These are phyloP conservation scores for Sclerotiophoma versabilis DNA, from an alignment of 2,329 filamentous ascomycete species.

Conservation along the genomic window DNA sequence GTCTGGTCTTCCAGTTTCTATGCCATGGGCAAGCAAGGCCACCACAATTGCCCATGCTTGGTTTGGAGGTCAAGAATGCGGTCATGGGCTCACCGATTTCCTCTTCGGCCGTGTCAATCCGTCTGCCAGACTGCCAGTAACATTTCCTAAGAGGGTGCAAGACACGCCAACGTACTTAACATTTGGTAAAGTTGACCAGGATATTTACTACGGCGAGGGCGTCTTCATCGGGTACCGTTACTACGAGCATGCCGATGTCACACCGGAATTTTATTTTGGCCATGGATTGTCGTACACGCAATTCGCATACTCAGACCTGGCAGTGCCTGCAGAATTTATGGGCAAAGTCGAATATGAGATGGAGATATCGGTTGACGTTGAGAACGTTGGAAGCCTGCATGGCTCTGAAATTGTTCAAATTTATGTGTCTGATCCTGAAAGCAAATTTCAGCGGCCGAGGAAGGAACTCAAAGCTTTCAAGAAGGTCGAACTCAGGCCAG, in stretches of 20 bases:
- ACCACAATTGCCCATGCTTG: conserved; percentile 80
- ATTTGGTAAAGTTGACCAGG: conserved; percentile 72
- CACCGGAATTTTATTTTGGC: conserved; percentile 81
- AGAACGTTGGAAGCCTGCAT: background rate
- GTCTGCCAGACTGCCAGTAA: conserved; percentile 75
- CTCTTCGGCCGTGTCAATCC: conserved; percentile 77
- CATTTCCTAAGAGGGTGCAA: conserved; percentile 64
- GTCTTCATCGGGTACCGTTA: conserved; percentile 86
- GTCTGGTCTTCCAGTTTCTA: conserved; percentile 77
- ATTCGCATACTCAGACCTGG: conserved; percentile 61
- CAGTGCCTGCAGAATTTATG: conserved; percentile 49
- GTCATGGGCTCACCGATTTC: conserved; percentile 77
- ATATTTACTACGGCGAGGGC: conserved; percentile 74
- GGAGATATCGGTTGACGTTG: background rate
- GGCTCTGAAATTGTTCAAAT: background rate
- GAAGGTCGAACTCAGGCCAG: background rate
- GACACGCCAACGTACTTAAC: conserved; percentile 79
- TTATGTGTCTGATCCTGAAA: background rate
- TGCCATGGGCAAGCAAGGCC: conserved; percentile 77
- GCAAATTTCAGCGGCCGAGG: background rate
- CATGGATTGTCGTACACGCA: conserved; percentile 80
- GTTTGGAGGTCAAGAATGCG: conserved; percentile 82
- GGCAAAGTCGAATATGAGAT: background rate
- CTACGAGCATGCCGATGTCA: conserved; percentile 72
- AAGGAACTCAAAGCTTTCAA: conserved; percentile 2